Percentiles rank a stretch among this genome's conserved stretches.
Conservation (phyloP, 306 rosid species). For the Carpinus viminea region DNA sequence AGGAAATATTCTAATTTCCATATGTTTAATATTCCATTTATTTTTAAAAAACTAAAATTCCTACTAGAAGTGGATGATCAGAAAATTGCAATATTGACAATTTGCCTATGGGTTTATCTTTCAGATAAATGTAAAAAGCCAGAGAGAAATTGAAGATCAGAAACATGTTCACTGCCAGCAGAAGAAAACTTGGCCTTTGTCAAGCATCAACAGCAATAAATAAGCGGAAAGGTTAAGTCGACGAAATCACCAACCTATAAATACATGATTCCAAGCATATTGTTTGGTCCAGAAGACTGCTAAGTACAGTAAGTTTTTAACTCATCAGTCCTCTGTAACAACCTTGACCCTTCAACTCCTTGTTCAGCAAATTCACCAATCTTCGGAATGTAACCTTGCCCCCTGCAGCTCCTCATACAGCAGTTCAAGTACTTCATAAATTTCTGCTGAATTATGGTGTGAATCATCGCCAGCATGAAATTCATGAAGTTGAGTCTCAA, state of each 20-base stretch:
- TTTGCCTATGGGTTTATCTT: not conserved
- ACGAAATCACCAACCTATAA: constrained; percentile 14
- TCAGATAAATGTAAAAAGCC: not conserved
- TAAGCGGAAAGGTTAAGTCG: not conserved
- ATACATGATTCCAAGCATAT: not conserved
- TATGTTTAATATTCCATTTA: too few relatives aligned
- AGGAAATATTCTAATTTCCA: not conserved
- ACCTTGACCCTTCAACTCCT: constrained; percentile 14
- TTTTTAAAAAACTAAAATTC: not conserved
- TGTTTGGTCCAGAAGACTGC: not conserved
- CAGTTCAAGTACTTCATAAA: constrained; percentile 43
- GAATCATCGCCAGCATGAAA: constrained; percentile 76
- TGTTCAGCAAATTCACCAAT: constrained; percentile 35
- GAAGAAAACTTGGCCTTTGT: not conserved
- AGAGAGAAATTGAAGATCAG: not conserved
- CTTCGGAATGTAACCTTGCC: constrained; percentile 77
- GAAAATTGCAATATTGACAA: constrained; percentile 2
- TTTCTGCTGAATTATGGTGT: constrained; percentile 33
- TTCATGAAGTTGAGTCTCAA: constrained; percentile 65
- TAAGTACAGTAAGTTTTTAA: not conserved
- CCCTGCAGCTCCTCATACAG: constrained; percentile 63
- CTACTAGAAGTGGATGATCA: not conserved
- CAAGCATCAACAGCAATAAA: not conserved
- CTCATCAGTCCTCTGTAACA: constrained; percentile 6
- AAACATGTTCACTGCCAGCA: not conserved